phyloP scores from a whole-genome alignment of 2,329 filamentous ascomycete genomes.

The Aspergillus sp. region DNA sequence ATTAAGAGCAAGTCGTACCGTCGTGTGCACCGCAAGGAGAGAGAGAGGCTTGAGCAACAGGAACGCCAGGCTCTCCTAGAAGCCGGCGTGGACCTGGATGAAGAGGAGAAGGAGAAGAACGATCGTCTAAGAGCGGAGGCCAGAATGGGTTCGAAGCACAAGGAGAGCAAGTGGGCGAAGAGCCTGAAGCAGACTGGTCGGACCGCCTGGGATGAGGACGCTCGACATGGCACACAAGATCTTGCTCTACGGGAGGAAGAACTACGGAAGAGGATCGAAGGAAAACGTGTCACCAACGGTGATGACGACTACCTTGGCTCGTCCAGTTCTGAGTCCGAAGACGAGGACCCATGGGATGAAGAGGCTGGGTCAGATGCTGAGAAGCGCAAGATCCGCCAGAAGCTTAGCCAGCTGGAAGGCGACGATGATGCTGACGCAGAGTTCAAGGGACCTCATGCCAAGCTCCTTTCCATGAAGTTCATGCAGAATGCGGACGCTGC shows the following conservation, averaged over 20 bases:
- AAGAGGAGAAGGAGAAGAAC: slow-evolving; percentile 64
- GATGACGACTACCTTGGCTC: slow-evolving; percentile 55
- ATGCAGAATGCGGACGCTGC: slow-evolving; percentile 87
- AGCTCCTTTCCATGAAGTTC: slow-evolving; percentile 83
- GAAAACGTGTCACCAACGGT: slow-evolving; percentile 64
- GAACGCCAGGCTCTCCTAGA: slow-evolving; percentile 61
- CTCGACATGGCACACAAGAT: slow-evolving; percentile 73
- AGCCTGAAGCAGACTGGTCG: slow-evolving; percentile 75
- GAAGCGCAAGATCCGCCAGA: slow-evolving; percentile 40
- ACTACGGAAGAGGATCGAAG: slow-evolving; percentile 75
- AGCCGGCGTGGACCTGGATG: slow-evolving; percentile 61
- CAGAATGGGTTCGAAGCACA: slow-evolving; percentile 80
- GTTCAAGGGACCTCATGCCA: slow-evolving; percentile 56
- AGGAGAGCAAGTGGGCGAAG: slow-evolving; percentile 92
- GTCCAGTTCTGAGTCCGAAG: slow-evolving; percentile 64
- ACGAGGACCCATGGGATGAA: slow-evolving; percentile 60
- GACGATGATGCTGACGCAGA: slow-evolving; percentile 45
- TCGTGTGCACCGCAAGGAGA: slow-evolving; percentile 82
- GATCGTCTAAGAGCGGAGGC: slow-evolving; percentile 80
- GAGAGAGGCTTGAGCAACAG: slow-evolving; percentile 59
- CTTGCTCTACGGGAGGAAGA: slow-evolving; percentile 83
- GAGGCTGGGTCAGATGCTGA: slow-evolving; percentile 47
- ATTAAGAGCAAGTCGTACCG: slow-evolving; percentile 98
- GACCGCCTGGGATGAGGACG: slow-evolving; percentile 86
- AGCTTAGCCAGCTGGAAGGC: slow-evolving; percentile 52